Evolutionary conservation across 1,284 basidiomycete species (phyloP), one percentile per base, ranked within the genome.

Genomic region (Termitomyces sp.): DNA sequence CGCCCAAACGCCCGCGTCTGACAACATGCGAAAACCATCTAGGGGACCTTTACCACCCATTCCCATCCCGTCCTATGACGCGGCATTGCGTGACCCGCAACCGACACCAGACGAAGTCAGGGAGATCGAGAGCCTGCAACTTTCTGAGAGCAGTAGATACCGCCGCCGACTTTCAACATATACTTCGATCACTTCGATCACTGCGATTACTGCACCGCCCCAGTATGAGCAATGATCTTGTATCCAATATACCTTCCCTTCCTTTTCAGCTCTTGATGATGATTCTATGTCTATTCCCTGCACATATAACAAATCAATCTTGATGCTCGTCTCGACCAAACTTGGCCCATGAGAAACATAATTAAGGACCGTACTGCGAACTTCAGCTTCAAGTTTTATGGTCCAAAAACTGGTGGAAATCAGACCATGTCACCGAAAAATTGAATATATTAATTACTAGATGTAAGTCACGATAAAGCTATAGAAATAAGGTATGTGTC

Each of bases 31-130:
- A 11, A 46, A 44, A 38, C 52, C 57, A 28, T 48, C 55, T 41
- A 53, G 59, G 14, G 56, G 52, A 46, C 59, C 59, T 33, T 45
- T 60, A 30, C 59, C 59, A 10, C 37, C 35, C 7, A 56, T 60
- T 34, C 59, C 59, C 13, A 49, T 57, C 7, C 59, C 59, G 2
- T 55, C 59, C 1, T 57, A 60, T 24, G 43, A 57, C 21, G 50
- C 52, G 21, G 57, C 55, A 7, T 39, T 58, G 24, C 53, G 42
- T 34, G 45, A 54, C 19, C 52, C 50, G 13, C 42, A 49, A 26
- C 28, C 53, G 34, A 46, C 41, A 11, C 50, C 46, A 3, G 51
- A 53, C 11, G 56, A 57, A 8, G 33, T 52, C 16, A 54, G 53
- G 18, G 19, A 45, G 19, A 38, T 57, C 24, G 42, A 30, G 28